These are phyloP conservation scores for Exsudoporus floridanus DNA, from an alignment of 1,284 basidiomycete genomes.

Conservation along the genomic window DNA sequence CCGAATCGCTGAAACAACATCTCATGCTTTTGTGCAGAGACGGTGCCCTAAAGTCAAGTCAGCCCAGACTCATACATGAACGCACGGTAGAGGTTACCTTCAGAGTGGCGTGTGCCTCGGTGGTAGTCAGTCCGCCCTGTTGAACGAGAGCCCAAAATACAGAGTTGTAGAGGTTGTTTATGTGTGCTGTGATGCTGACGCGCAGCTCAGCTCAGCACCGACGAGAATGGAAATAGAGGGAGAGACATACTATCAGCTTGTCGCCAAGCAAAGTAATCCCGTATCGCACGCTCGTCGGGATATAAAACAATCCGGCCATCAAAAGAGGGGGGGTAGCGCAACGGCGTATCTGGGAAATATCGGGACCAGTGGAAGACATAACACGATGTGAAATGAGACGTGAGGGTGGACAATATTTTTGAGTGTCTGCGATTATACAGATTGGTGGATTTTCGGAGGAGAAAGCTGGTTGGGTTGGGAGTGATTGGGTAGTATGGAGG, in stretches of 20 bases:
- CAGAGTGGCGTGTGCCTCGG: constrained; percentile 80
- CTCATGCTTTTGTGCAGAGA: constrained; percentile 89
- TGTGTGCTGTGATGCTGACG: constrained; percentile 68
- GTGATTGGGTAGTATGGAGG: background rate
- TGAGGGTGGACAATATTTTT: constrained; percentile 88
- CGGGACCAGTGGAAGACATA: constrained; percentile 86
- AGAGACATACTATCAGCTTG: constrained; percentile 85
- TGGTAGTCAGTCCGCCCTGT: constrained; percentile 70
- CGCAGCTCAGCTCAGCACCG: constrained; percentile 21
- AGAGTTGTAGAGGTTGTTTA: constrained; percentile 98
- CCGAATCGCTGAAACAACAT: constrained; percentile 80
- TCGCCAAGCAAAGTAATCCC: constrained; percentile 95
- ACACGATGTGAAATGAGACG: constrained; percentile 89
- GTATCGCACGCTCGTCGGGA: constrained; percentile 68
- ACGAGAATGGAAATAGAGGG: background rate
- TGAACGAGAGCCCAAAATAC: constrained; percentile 93
- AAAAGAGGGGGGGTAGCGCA: constrained; percentile 87
- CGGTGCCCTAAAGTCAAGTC: constrained; percentile 63
- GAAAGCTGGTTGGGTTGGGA: constrained; percentile 58
- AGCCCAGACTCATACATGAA: background rate
- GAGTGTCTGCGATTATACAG: constrained; percentile 85
- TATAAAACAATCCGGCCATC: constrained; percentile 90
- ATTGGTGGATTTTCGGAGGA: constrained; percentile 73
- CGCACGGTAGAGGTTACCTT: constrained; percentile 37
- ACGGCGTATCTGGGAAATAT: constrained; percentile 72